phyloP scores from a whole-genome alignment of 192 early-diverging fungal genomes.

The Coemansia sp. region DNA sequence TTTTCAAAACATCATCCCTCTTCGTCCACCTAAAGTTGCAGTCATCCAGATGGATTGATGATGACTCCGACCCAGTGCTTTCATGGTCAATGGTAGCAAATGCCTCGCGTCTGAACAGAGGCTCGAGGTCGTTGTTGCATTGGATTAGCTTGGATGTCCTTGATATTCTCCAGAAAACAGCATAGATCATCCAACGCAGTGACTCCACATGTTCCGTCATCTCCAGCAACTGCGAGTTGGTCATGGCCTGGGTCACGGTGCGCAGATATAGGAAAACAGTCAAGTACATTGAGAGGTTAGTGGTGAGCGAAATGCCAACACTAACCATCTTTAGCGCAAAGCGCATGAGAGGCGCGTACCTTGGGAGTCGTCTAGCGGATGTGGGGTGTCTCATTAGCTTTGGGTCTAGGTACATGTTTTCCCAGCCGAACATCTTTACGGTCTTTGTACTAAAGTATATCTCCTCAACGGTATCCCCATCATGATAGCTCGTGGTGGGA shows the following conservation, averaged over 20 bases:
- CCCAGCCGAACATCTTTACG: slow-evolving; percentile 7
- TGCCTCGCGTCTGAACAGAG: background rate
- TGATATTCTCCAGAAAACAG: background rate
- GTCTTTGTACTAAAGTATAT: background rate
- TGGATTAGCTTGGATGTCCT: background rate
- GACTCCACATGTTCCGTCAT: background rate
- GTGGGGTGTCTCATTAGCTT: background rate
- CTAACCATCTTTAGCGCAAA: background rate
- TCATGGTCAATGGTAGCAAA: background rate
- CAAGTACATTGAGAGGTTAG: background rate
- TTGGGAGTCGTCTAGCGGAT: background rate
- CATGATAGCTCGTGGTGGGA: background rate
- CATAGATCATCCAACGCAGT: background rate
- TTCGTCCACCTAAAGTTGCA: background rate
- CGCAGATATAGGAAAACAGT: background rate
- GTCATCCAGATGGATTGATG: background rate
- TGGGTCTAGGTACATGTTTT: background rate
- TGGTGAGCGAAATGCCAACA: background rate
- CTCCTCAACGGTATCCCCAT: background rate
- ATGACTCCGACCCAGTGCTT: no score
- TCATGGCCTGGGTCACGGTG: background rate
- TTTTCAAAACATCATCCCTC: background rate
- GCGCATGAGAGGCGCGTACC: background rate
- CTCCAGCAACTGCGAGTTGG: background rate
- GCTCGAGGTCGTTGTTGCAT: background rate